Base-by-base conservation (phyloP, 1,284 basidiomycete genomes). In the Naganishia liquefaciens region DNA sequence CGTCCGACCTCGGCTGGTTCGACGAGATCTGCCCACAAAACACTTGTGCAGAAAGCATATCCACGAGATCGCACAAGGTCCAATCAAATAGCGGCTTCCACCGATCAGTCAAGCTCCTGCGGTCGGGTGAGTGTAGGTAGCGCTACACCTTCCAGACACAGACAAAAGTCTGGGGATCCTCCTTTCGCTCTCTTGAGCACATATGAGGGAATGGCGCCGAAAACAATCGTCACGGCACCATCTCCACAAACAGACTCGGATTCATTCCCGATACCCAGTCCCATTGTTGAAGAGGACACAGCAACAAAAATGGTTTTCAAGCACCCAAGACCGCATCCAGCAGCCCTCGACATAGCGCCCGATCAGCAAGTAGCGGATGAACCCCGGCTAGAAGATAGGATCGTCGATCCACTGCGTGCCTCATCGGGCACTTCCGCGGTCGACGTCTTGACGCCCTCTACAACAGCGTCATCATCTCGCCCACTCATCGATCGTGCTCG, bases 1-100 rank as follows among this genome's bases (percentile, higher is more conserved):
- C 65, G 72, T 50, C 66, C 49, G n/a, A 54, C 70, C 5, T 72
- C 73, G 1, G 17, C 57, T 1, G 57, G 57, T 19, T 49, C 46
- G 11, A 30, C 30, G 6, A 60, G 23, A 40, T n/a, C 37, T 15
- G 46, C 30, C 5, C 15, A 21, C 30, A 53, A 53, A n/a, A 23
- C 51, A 19, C n/a, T 21, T n/a, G 21, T 60, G 5, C 57, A 60
- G 23, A 49, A 60, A 19, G 54, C 54, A 19, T 57, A 37, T 46
- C 54, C 54, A 23, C 57, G 57, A n/a, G 57, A 60, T 19, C 57
- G 57, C 3, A 50, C 46, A 19, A n/a, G 57, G 19, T 60, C 57
- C 1, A 3, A 19, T 4, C 46, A 37, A 19, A 37, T 15, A 5
- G 13, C 57, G n/a, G 28, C 46, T 5, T 3, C n/a, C 4, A 9